Conservation (phyloP, 805 yeast species). For the Saccharomycopsis capsularis region DNA sequence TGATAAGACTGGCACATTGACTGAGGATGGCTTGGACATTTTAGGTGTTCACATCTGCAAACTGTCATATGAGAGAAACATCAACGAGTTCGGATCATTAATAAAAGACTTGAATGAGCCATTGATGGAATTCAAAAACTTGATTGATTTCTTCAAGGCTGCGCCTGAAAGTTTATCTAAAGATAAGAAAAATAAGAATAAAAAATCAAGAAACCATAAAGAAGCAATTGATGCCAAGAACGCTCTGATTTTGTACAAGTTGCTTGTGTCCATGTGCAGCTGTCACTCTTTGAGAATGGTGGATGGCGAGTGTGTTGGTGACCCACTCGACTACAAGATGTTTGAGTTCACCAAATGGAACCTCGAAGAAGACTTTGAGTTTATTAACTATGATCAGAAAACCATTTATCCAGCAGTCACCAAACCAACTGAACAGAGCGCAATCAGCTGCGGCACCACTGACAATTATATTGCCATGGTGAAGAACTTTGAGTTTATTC, state of each 20-base stretch:
- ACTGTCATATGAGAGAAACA: slow-evolving; percentile 11
- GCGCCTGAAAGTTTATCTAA: slow-evolving; percentile 8
- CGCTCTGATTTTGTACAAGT: slow-evolving; percentile 22
- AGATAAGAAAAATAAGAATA: background rate
- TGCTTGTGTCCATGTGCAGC: slow-evolving; percentile 39
- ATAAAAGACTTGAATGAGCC: slow-evolving; percentile 22
- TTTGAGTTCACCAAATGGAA: slow-evolving; percentile 82
- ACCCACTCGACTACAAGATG: slow-evolving; percentile 91
- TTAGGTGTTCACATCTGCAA: slow-evolving; percentile 49
- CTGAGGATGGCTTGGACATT: slow-evolving; percentile 94
- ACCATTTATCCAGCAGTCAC: slow-evolving; percentile 45
- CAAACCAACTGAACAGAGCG: slow-evolving; percentile 30
- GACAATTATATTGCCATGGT: slow-evolving; percentile 35
- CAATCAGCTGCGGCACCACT: slow-evolving; percentile 22
- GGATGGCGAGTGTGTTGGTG: slow-evolving; percentile 80
- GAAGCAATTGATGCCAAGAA: slow-evolving; percentile 5
- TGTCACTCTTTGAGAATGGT: slow-evolving; percentile 84
- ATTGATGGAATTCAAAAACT: slow-evolving; percentile 11
- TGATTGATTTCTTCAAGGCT: slow-evolving; percentile 23
- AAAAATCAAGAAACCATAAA: background rate
- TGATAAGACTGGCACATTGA: slow-evolving; percentile 95
- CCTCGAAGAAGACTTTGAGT: slow-evolving; percentile 58
- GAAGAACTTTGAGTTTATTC: slow-evolving; percentile 70
- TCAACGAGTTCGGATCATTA: slow-evolving; percentile 17
- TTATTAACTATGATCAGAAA: slow-evolving; percentile 33